These are phyloP conservation scores for Naegleria gruberi DNA, from an alignment of 208 protist species.

Conservation along the genomic window DNA sequence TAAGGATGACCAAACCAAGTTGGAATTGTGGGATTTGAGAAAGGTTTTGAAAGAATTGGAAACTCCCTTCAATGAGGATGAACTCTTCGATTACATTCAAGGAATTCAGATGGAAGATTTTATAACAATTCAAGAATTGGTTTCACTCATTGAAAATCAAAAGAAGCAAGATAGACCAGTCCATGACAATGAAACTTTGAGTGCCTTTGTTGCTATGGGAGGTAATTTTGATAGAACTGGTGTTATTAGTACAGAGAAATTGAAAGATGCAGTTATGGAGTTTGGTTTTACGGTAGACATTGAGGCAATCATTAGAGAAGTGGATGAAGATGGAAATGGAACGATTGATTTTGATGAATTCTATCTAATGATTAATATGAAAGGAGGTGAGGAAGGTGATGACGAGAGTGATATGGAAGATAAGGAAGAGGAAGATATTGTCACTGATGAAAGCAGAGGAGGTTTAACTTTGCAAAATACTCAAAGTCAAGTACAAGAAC, in stretches of 20 bases:
- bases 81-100: neutral
- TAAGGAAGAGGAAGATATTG: neutral
- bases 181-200: neutral
- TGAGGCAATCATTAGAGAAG: slow-evolving; percentile 22
- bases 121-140: neutral
- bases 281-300: slow-evolving; percentile 21
- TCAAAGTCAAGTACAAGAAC: too few species aligned
- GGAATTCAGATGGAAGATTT: neutral
- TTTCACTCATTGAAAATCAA: neutral
- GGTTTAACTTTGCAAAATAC: neutral
- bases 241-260: neutral
- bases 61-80: neutral
- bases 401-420: neutral
- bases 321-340: slow-evolving; percentile 19
- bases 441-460: neutral
- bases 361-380: slow-evolving; percentile 11
- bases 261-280: neutral
- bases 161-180: slow-evolving; percentile 4
- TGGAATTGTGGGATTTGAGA: slow-evolving; percentile 15
- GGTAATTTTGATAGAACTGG: slow-evolving; percentile 19
- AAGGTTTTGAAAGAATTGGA: neutral
- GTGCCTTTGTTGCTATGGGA: slow-evolving; percentile 16
- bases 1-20: neutral
- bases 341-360: slow-evolving; percentile 24
- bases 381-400: neutral